A percentile compares a stretch with the other conserved stretches of the same genome.
phyloP scores from a whole-genome alignment of 352 stramenopile species.

The Pythium sp. region DNA sequence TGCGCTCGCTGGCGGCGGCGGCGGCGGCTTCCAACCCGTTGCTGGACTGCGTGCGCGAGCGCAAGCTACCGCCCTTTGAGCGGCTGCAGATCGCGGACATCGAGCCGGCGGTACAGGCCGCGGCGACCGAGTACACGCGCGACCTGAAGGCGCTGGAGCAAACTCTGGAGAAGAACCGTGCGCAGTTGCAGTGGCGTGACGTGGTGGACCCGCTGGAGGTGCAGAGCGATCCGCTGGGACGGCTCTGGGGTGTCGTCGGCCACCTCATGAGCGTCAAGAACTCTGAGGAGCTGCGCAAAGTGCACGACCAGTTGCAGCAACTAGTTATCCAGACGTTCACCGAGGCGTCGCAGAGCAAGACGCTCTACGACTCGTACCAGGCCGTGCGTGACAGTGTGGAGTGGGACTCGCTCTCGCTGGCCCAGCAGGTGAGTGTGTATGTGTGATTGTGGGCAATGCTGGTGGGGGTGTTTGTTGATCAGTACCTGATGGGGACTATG shows the following conservation, averaged over 20 bases:
- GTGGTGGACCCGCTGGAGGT: slow-evolving; percentile 92
- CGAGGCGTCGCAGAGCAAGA: slow-evolving; percentile 90
- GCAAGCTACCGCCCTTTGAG: slow-evolving; percentile 68
- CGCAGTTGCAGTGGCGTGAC: slow-evolving; percentile 69
- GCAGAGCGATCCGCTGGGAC: slow-evolving; percentile 89
- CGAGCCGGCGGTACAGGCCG: slow-evolving; percentile 50
- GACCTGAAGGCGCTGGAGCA: slow-evolving; percentile 49
- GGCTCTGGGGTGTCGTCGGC: slow-evolving; percentile 93
- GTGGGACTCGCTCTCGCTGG: slow-evolving; percentile 49
- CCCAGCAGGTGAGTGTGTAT: slow-evolving; percentile 45
- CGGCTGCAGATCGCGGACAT: slow-evolving; percentile 61
- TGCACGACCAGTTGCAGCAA: slow-evolving; percentile 92
- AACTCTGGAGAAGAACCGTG: slow-evolving; percentile 22
- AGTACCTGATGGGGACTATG: not conserved
- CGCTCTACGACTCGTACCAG: slow-evolving; percentile 90
- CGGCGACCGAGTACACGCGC: slow-evolving; percentile 44
- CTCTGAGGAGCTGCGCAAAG: slow-evolving; percentile 91
- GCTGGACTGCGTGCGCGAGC: slow-evolving; percentile 50
- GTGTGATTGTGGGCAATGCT: not conserved
- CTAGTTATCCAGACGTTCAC: slow-evolving; percentile 93
- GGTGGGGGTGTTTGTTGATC: not conserved
- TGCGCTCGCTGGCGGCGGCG: slow-evolving; percentile 5
- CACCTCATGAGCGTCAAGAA: slow-evolving; percentile 98
- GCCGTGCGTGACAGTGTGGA: slow-evolving; percentile 66
- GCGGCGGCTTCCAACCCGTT: slow-evolving; percentile 40